phyloP scores from a whole-genome alignment of 371 early-diverging fungal species.

The Mortierella polycephala region DNA sequence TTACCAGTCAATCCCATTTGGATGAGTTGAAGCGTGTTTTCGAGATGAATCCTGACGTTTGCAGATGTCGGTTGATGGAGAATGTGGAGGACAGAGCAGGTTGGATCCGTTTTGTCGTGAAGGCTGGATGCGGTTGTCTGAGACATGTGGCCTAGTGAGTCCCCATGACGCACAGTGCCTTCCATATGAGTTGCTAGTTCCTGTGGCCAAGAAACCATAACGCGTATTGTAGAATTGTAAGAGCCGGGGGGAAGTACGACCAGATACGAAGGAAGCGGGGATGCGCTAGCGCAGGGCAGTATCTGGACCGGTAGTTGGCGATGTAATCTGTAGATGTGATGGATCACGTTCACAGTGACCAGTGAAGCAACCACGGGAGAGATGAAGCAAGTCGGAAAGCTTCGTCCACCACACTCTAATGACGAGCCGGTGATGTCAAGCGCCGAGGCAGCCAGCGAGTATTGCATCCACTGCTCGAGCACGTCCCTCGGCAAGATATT shows the following conservation, averaged over 20 bases:
- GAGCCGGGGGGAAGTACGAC: background rate
- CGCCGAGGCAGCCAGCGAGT: slow-evolving; percentile 1
- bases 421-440: background rate
- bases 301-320: slow-evolving; percentile 10
- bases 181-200: background rate
- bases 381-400: slow-evolving; percentile 10
- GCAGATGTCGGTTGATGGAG: background rate
- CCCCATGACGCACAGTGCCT: too few species aligned
- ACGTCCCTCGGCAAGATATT: background rate
- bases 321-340: background rate
- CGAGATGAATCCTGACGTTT: slow-evolving; percentile 6
- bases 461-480: slow-evolving; percentile 15
- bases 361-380: slow-evolving; percentile 6
- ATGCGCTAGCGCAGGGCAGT: background rate
- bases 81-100: background rate
- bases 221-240: background rate
- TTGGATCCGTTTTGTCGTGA: background rate
- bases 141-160: background rate
- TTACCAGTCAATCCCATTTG: slow-evolving; percentile 22
- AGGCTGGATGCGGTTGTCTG: background rate
- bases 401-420: background rate
- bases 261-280: slow-evolving; percentile 8
- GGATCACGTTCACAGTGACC: slow-evolving; percentile 5
- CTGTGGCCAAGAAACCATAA: slow-evolving; percentile 16
- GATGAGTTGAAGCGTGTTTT: slow-evolving; percentile 19